Evolutionary conservation across 495 filamentous ascomycete genomes (phyloP).

Genomic region (Xylaria venustula): DNA sequence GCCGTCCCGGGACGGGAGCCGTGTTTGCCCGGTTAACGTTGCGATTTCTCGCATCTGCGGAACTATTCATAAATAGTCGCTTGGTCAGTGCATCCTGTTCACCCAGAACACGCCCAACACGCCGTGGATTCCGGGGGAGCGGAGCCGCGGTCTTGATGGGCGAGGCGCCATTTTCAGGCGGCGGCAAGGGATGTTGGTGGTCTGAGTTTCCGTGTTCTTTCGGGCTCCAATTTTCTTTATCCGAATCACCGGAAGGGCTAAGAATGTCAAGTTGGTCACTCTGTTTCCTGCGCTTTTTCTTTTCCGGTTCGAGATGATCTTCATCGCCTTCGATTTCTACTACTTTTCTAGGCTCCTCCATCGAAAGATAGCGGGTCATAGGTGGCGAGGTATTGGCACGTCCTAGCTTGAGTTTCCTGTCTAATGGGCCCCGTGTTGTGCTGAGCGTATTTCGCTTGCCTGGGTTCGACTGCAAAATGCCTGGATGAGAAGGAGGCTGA

Average conservation of each 20-base stretch:
- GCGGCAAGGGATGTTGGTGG: conserved; percentile 22
- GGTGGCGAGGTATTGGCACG: conserved; percentile 42
- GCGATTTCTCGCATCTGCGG: conserved; percentile 7
- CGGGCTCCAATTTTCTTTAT: conserved; percentile 89
- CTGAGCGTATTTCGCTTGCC: conserved; percentile 61
- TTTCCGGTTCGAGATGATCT: conserved; percentile 23
- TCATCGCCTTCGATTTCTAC: conserved; percentile 11
- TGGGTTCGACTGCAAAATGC: conserved; percentile 46
- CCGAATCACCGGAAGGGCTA: conserved; percentile 60
- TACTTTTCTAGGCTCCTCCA: neutral
- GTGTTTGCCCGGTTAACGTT: conserved; percentile 31
- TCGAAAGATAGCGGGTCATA: neutral
- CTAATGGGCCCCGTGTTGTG: conserved; percentile 45
- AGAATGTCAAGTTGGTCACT: conserved; percentile 32
- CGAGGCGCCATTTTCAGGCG: conserved; percentile 6
- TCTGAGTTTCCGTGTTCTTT: conserved; percentile 47
- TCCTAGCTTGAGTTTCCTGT: conserved; percentile 64
- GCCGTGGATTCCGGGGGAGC: conserved; percentile 31
- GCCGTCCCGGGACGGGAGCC: conserved; percentile 21
- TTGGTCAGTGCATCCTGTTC: conserved; percentile 24
- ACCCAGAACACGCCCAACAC: conserved; percentile 32
- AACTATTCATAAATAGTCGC: conserved; percentile 19
- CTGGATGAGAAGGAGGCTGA: conserved; percentile 26
- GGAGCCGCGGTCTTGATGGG: neutral
- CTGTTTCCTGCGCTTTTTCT: conserved; percentile 36